Evolutionary conservation across 805 yeast species (phyloP).

Genomic region (Yarrowia sp.): DNA sequence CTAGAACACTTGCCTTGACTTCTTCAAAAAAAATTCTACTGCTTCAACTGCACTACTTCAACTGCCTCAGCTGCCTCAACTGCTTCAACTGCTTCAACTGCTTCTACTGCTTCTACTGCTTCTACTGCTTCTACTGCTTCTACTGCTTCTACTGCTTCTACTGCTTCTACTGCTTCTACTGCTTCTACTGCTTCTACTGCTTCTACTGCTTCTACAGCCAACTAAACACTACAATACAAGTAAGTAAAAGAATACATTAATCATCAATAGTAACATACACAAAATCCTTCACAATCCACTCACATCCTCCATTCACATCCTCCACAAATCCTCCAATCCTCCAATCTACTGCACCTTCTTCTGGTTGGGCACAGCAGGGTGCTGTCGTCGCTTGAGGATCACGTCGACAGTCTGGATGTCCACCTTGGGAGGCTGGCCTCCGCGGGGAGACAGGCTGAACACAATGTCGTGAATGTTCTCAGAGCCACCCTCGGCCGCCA

Average conservation of each 20-base stretch:
- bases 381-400: conserved; percentile 6
- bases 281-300: not conserved
- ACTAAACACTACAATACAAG: no score
- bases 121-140: no score
- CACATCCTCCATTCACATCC: not conserved
- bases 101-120: no score
- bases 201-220: not conserved
- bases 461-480: conserved; percentile 1
- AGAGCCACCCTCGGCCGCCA: not conserved
- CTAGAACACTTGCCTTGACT: no score
- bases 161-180: no score
- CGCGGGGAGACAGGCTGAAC: not conserved
- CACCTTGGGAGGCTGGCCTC: not conserved
- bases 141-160: no score
- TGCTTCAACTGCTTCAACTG: no score
- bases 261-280: conserved; percentile 1
- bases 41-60: not conserved
- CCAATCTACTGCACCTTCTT: conserved; percentile 4
- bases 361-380: conserved; percentile 5
- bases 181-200: not conserved
- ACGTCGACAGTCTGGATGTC: conserved; percentile 4
- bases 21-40: no score
- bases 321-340: not conserved
- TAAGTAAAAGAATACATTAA: not conserved
- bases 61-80: not conserved